Evolutionary conservation across 805 yeast species (phyloP), one percentile per base, ranked within the genome.

Genomic region (Vanderwaltozyma verrucispora): DNA sequence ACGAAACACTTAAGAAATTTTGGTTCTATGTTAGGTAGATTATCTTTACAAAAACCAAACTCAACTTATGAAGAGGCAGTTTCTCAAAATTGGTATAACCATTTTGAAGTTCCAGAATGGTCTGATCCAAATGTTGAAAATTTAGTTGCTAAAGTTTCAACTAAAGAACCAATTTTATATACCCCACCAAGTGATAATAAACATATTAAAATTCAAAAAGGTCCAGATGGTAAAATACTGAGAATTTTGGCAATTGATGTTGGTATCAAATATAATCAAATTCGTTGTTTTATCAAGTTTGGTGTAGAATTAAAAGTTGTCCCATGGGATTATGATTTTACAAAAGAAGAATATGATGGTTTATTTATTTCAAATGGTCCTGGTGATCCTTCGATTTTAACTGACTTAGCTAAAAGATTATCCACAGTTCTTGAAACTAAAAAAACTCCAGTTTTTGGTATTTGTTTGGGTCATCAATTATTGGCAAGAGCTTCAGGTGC

Each of bases 211-310:
- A 64, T 74, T 21, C 67, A 72, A 50, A 72, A 67, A 53, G 77
- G 84, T 49, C 72, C 78, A 50, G 65, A 80, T 58, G 96, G 96
- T 36, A 77, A 81, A 54, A 68, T 77, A 31, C 63, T 89, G 47
- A 78, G 92, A 62, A 82, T 92, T 46, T 63, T 92, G 28, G 95
- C 96, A 17, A 70, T 92, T 45, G 99, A 92, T 64, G 96, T 88
- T 40, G 99, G 99, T 73, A 84, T 92, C 85, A 92, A 92, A 67
- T 89, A 71, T 69, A 92, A 92, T 67, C 99, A 92, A 69, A 85
- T 92, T 56, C 81, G 99, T 64, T 92, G 98, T 64, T 89, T 92
- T 48, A 86, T 92, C 41, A 76, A 77, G 59, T 80, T 98, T 56
- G 98, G 99, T 61, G 96, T 92, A 36, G 96, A 94, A 66, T 71